A percentile compares a stretch with the other conserved stretches of the same genome.
These are phyloP conservation scores for Buddleja alternifolia DNA, from an alignment of 257 asterid genomes.

Conservation along the genomic window DNA sequence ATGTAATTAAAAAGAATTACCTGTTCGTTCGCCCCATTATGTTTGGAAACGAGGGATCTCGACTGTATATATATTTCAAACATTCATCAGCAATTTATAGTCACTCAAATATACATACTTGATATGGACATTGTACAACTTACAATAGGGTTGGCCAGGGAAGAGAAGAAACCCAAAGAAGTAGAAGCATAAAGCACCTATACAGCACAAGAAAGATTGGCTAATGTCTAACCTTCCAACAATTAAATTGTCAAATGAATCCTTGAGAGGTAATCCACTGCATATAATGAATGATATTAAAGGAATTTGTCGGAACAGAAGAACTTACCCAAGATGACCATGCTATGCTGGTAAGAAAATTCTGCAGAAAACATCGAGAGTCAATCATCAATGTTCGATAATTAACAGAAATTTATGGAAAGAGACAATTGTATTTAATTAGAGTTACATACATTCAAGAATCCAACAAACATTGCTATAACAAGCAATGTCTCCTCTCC, in stretches of 20 bases:
- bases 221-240: no score
- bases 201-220: background rate
- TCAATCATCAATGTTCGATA: no score
- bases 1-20: constrained; percentile 22
- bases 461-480: constrained; percentile 50
- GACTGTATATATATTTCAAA: constrained; percentile 35
- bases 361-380: constrained; percentile 38
- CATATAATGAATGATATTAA: no score
- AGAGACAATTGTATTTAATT: no score
- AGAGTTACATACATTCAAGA: constrained; percentile 31
- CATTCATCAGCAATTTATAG: constrained; percentile 11
- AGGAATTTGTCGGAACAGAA: background rate
- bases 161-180: constrained; percentile 35
- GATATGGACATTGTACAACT: constrained; percentile 29
- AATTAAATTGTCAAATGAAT: no score
- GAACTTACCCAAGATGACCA: constrained; percentile 60
- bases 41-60: constrained; percentile 59
- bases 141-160: constrained; percentile 56
- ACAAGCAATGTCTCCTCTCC: constrained; percentile 62
- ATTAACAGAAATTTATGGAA: no score
- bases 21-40: constrained; percentile 60
- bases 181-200: constrained; percentile 67
- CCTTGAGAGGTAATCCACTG: no score
- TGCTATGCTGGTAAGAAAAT: constrained; percentile 60
- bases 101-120: no score